Evolutionary conservation across 192 early-diverging fungal species (phyloP).

Genomic region (Gaertneriomyces sp.): DNA sequence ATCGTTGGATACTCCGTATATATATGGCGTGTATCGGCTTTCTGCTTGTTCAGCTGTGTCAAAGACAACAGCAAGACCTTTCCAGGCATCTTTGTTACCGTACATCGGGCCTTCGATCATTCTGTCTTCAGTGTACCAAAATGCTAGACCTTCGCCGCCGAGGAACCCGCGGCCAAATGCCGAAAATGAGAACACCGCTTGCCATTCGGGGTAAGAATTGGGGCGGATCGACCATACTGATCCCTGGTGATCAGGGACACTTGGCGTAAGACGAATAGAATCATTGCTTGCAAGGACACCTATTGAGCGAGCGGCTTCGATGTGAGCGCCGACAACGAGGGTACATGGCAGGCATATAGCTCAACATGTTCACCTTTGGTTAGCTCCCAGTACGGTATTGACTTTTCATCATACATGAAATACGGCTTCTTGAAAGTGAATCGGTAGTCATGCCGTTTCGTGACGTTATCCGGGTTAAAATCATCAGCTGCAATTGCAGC

Average conservation of each 20-base stretch:
- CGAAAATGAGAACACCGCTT: slow-evolving; percentile 60
- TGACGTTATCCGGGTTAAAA: slow-evolving; percentile 24
- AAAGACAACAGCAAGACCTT: slow-evolving; percentile 62
- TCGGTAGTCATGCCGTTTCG: slow-evolving; percentile 34
- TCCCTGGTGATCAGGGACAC: slow-evolving; percentile 53
- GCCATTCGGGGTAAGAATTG: slow-evolving; percentile 69
- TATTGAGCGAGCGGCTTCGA: slow-evolving; percentile 8
- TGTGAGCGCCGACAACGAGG: background rate
- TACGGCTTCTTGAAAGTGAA: slow-evolving; percentile 41
- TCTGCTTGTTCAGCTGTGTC: slow-evolving; percentile 46
- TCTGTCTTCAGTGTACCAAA: slow-evolving; percentile 72
- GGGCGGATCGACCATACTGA: slow-evolving; percentile 57
- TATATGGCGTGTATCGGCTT: slow-evolving; percentile 48
- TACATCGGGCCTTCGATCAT: slow-evolving; percentile 54
- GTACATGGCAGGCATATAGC: too few species aligned
- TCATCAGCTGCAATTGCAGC: too few species aligned
- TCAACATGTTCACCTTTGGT: slow-evolving; percentile 11
- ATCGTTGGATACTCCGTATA: slow-evolving; percentile 64
- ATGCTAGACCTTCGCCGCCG: slow-evolving; percentile 73
- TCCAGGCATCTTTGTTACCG: slow-evolving; percentile 65
- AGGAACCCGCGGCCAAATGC: slow-evolving; percentile 54
- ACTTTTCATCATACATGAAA: slow-evolving; percentile 28
- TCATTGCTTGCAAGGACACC: slow-evolving; percentile 29
- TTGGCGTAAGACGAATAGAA: slow-evolving; percentile 53
- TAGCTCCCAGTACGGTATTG: slow-evolving; percentile 31